Conservation (phyloP, 2,329 filamentous ascomycete species). For the Penicillium sp. region DNA sequence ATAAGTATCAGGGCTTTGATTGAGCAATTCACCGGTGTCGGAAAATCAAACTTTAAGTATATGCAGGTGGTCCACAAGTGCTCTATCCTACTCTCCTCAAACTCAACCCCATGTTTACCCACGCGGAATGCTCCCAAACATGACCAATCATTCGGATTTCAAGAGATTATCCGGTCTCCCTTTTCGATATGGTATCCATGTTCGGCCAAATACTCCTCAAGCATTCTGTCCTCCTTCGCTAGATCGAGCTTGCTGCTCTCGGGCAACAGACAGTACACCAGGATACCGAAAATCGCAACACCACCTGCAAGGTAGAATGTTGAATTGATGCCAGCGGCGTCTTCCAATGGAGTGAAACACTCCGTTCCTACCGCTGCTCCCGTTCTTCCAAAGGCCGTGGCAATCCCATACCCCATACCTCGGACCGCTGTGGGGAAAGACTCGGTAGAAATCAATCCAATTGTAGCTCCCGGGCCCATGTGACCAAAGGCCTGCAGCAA, state of each 20-base stretch:
- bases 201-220: constrained; percentile 24
- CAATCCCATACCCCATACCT: constrained; percentile 34
- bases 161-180: background rate
- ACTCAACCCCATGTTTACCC: background rate
- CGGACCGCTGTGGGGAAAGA: constrained; percentile 36
- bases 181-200: constrained; percentile 16
- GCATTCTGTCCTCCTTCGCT: constrained; percentile 26
- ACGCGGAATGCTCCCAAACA: background rate
- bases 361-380: constrained; percentile 38
- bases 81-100: background rate
- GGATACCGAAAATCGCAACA: constrained; percentile 29
- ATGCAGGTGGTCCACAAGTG: background rate
- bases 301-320: constrained; percentile 36
- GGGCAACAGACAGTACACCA: constrained; percentile 33
- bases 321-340: constrained; percentile 27
- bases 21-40: too few relatives aligned
- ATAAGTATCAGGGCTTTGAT: too few relatives aligned
- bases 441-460: constrained; percentile 35
- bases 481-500: constrained; percentile 34
- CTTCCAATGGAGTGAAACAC: constrained; percentile 34
- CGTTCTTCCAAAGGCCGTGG: constrained; percentile 35
- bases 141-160: background rate
- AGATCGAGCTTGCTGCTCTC: constrained; percentile 32
- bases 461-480: constrained; percentile 37
- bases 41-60: background rate